Evolutionary conservation across 2,329 filamentous ascomycete species (phyloP), one percentile per base, ranked within the genome.

Genomic region (Hymenoscyphus salicellus): DNA sequence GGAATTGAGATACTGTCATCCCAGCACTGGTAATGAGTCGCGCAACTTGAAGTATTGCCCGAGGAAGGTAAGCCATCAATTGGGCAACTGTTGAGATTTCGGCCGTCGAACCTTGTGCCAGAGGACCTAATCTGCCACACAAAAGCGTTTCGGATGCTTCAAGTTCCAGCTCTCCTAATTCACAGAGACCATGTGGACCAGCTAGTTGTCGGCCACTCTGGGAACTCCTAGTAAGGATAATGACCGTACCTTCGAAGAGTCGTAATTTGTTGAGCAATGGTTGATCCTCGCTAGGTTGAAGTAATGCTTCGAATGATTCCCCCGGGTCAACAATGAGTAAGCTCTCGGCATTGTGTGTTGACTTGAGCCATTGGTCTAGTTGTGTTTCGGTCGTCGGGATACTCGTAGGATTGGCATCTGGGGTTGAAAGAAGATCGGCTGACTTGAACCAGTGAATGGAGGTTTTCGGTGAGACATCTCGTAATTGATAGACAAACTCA

Each of bases 1-100:
- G 63, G 26, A 71, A 71, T 43, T 72, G 71, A 23, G 70, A 66
- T 8, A 69, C 58, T 14, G 68, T 70, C 70, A 72, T 72, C 4
- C 68, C 65, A 23, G 66, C 68, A 28, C 64, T 62, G 14, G 70
- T 72, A n/a, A 72, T 65, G 11, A 72, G 59, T 5, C 64, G 62
- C 52, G 68, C 67, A 23, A 67, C 65, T 56, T 72, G 71, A 36
- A 68, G 68, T 30, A 72, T 67, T 3, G 69, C 71, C 30, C 69
- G 66, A 7, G 70, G 71, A 26, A 69, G 49, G 38, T 63, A 67
- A 10, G 66, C 58, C 59, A 72, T 61, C 23, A 67, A 58, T 5
- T 62, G 56, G 17, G 64, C 67, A 1, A 70, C 62, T 36, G 71
- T 67, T 17, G 65, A 60, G 43, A 72, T 63, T 55, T 72, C 71